phyloP scores from a whole-genome alignment of 208 protist species.

The Endotrypanum monterogeii region DNA sequence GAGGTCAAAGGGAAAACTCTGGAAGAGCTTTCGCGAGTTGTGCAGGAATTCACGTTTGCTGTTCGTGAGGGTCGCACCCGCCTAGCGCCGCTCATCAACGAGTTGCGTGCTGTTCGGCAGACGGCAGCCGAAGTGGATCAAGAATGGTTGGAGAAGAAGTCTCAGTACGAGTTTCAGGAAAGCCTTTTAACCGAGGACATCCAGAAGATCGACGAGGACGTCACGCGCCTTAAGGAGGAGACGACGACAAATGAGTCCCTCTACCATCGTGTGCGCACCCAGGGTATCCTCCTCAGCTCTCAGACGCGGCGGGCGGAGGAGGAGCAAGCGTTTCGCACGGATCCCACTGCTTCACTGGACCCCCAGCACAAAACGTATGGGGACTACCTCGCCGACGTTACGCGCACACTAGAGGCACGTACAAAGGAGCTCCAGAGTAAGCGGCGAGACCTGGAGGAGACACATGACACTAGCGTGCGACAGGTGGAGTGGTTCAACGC shows the following conservation, averaged over 20 bases:
- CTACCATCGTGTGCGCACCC: constrained; percentile 79
- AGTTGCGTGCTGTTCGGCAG: constrained; percentile 83
- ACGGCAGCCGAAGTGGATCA: constrained; percentile 83
- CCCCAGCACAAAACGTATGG: constrained; percentile 65
- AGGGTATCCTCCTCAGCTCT: constrained; percentile 54
- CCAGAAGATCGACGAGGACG: constrained; percentile 82
- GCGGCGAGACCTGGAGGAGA: constrained; percentile 82
- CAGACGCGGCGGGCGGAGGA: constrained; percentile 56
- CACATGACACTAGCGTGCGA: constrained; percentile 76
- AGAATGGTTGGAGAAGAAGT: constrained; percentile 85
- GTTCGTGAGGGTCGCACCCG: constrained; percentile 86
- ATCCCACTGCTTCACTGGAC: constrained; percentile 42
- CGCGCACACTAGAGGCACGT: constrained; percentile 53
- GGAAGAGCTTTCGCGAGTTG: constrained; percentile 87
- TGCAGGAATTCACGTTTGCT: constrained; percentile 85
- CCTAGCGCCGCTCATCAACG: constrained; percentile 88
- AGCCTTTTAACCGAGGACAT: constrained; percentile 83
- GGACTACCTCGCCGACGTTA: constrained; percentile 51
- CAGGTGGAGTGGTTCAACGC: constrained; percentile 77
- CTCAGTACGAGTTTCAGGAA: constrained; percentile 89
- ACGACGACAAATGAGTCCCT: constrained; percentile 76
- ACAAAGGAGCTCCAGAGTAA: constrained; percentile 73
- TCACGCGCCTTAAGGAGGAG: constrained; percentile 76
- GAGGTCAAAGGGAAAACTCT: constrained; percentile 90
- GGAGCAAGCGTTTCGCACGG: constrained; percentile 49